A percentile compares a stretch with the other conserved stretches of the same genome.
These are phyloP conservation scores for Saksenaea oblongispora DNA, from an alignment of 371 early-diverging fungal genomes.

Conservation along the genomic window DNA sequence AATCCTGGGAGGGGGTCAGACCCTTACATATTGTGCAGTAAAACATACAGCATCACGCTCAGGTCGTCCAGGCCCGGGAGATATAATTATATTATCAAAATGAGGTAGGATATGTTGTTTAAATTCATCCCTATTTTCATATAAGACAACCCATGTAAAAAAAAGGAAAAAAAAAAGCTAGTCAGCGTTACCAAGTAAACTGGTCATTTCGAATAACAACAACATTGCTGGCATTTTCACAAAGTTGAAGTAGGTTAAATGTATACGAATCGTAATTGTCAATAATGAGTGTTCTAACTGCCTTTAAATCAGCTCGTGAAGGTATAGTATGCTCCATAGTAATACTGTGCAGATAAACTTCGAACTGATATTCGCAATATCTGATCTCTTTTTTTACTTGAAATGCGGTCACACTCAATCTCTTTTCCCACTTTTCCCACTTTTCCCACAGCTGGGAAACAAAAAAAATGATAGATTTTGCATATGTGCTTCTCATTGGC, in stretches of 20 bases:
- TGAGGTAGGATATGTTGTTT: constrained; percentile 66
- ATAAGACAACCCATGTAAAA: neutral
- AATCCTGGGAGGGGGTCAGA: constrained; percentile 60
- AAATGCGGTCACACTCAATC: neutral
- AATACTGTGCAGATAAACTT: neutral
- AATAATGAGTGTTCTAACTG: constrained; percentile 66
- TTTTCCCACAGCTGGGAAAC: neutral
- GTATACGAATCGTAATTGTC: constrained; percentile 98
- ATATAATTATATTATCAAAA: constrained; percentile 89
- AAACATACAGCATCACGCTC: constrained; percentile 33
- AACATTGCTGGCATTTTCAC: constrained; percentile 46
- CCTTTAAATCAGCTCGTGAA: neutral
- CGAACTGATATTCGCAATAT: neutral
- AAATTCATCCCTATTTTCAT: constrained; percentile 53
- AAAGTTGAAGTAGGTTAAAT: constrained; percentile 86
- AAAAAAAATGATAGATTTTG: neutral
- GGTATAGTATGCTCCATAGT: neutral
- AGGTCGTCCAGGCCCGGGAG: constrained; percentile 93
- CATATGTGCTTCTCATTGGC: too few species aligned
- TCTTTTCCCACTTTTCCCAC: neutral
- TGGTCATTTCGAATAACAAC: constrained; percentile 93
- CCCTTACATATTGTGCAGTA: constrained; percentile 2
- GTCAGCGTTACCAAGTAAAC: constrained; percentile 66
- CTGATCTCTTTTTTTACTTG: neutral
- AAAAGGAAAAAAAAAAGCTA: neutral